phyloP scores from a whole-genome alignment of 345 rosid genomes.

The Moricandia arvensis region DNA sequence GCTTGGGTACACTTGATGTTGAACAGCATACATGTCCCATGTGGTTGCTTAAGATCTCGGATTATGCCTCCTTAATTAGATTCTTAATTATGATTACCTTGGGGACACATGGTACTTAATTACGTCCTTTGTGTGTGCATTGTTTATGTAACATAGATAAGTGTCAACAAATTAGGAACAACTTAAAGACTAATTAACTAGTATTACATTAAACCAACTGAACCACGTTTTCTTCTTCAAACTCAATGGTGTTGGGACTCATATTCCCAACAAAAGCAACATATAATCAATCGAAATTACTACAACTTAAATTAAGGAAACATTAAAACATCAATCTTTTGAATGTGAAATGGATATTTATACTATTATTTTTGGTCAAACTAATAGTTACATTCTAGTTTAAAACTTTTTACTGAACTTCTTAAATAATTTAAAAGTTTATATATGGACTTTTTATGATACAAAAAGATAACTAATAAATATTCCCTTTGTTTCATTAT shows the following conservation, averaged over 20 bases:
- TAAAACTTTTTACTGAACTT: background rate
- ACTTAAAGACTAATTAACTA: background rate
- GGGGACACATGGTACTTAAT: constrained; percentile 13
- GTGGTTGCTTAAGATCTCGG: constrained; percentile 36
- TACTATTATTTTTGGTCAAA: no score
- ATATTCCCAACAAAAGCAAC: background rate
- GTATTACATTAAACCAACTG: constrained; percentile 1
- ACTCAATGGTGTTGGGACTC: background rate
- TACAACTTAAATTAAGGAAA: no score
- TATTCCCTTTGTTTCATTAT: no score
- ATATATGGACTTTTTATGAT: background rate
- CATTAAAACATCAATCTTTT: no score
- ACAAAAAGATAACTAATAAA: background rate
- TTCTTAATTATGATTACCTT: constrained; percentile 32
- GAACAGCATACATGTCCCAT: constrained; percentile 32
- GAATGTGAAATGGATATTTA: no score
- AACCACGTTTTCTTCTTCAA: background rate
- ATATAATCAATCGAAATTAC: background rate
- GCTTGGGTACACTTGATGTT: constrained; percentile 26
- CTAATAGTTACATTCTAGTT: no score
- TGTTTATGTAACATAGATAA: background rate
- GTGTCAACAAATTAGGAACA: background rate
- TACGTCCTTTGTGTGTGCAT: constrained; percentile 1
- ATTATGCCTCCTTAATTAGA: constrained; percentile 33
- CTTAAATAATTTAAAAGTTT: background rate